Evolutionary conservation across 2,329 filamentous ascomycete genomes (phyloP).

Genomic region (Triangularia verruculosa): DNA sequence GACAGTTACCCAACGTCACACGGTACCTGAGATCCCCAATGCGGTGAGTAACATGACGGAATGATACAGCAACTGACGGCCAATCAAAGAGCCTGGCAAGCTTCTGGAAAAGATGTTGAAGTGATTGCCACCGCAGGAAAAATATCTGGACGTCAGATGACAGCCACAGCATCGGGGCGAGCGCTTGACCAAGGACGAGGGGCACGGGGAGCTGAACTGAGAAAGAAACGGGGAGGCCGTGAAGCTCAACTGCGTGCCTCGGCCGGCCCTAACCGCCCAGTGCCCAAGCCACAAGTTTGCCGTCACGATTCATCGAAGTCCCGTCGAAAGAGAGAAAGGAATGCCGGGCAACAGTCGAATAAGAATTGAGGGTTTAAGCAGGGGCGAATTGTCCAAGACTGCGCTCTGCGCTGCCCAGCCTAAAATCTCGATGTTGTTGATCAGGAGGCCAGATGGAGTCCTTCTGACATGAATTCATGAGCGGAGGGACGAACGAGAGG

Average conservation of each 20-base stretch:
- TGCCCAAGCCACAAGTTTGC: background rate
- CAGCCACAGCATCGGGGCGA: background rate
- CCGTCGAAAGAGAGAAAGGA: background rate
- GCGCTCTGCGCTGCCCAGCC: background rate
- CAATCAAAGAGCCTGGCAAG: background rate
- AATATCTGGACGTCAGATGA: conserved; percentile 5
- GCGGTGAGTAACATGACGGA: background rate
- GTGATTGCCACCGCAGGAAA: background rate
- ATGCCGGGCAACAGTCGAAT: background rate
- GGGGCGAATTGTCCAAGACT: background rate
- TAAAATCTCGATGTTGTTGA: background rate
- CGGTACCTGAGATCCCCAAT: background rate
- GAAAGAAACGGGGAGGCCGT: background rate
- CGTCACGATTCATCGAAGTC: background rate
- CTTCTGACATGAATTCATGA: background rate
- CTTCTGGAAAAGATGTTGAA: background rate
- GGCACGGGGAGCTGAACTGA: background rate
- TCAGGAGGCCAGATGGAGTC: background rate
- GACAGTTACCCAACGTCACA: background rate
- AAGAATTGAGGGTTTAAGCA: background rate
- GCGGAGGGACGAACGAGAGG: background rate
- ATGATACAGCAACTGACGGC: background rate
- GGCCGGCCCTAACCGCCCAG: conserved; percentile 6
- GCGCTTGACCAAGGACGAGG: background rate
- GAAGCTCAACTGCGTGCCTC: background rate